A percentile compares a stretch with the other conserved stretches of the same genome.
These are phyloP conservation scores for Penicillium salamii DNA, from an alignment of 495 filamentous ascomycete species.

Conservation along the genomic window DNA sequence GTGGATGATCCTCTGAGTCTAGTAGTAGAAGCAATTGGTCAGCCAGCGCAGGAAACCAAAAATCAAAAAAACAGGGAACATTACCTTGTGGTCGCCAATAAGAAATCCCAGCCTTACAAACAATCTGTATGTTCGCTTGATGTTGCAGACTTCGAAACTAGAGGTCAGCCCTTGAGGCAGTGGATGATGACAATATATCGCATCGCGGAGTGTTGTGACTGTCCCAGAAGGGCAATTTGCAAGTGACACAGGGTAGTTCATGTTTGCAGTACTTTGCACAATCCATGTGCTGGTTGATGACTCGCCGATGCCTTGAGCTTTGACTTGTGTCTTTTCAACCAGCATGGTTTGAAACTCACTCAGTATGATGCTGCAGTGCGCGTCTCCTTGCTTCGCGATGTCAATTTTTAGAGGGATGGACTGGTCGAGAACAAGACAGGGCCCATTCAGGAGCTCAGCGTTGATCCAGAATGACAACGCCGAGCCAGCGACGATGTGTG, in stretches of 20 bases:
- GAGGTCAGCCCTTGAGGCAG: background rate
- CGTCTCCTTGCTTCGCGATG: background rate
- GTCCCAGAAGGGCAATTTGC: background rate
- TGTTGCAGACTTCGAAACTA: slow-evolving; percentile 7
- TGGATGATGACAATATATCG: background rate
- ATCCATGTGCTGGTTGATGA: background rate
- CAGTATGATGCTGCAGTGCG: background rate
- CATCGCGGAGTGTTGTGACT: background rate
- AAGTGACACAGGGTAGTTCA: background rate
- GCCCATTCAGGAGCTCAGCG: background rate
- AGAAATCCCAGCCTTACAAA: background rate
- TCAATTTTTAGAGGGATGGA: background rate
- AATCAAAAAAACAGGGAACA: no score
- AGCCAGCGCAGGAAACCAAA: background rate
- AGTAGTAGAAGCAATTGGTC: no score
- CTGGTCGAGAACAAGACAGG: background rate
- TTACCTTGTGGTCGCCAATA: background rate
- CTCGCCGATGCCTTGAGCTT: background rate
- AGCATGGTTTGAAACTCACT: slow-evolving; percentile 4
- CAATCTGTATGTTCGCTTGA: background rate
- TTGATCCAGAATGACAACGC: background rate
- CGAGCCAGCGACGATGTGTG: background rate
- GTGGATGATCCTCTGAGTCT: background rate
- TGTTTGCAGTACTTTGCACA: slow-evolving; percentile 1
- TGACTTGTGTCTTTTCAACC: slow-evolving; percentile 1